phyloP scores from a whole-genome alignment of 2,329 filamentous ascomycete species.

The Coniella lustricola region DNA sequence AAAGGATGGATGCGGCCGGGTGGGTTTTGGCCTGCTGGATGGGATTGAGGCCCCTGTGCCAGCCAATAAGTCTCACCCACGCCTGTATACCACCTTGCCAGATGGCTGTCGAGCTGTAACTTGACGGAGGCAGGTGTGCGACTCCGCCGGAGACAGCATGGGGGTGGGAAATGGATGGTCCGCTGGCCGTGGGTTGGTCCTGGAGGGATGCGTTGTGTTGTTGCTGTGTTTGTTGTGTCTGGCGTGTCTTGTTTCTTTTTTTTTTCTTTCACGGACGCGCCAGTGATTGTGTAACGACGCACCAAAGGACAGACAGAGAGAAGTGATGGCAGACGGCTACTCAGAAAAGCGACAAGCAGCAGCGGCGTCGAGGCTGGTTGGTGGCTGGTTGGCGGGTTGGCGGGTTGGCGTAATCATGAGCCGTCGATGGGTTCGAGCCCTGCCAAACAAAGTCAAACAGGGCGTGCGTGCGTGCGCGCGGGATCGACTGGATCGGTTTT shows the following conservation, averaged over 20 bases:
- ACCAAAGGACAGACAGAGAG: no score
- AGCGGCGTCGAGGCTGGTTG: neutral
- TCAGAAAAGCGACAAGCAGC: neutral
- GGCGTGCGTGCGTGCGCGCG: neutral
- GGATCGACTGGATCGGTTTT: neutral
- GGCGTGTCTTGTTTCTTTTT: no score
- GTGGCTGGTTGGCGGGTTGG: neutral
- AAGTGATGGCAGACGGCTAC: neutral
- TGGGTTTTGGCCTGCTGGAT: constrained; percentile 3
- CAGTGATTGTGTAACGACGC: no score
- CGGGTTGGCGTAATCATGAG: no score
- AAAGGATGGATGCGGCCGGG: neutral
- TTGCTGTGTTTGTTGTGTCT: neutral
- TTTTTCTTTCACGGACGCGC: no score
- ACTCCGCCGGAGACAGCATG: constrained; percentile 16
- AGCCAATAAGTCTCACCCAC: constrained; percentile 25
- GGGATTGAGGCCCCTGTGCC: constrained; percentile 15
- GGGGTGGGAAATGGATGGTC: neutral
- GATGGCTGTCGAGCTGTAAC: neutral
- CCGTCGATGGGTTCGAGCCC: neutral
- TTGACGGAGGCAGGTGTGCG: constrained; percentile 15
- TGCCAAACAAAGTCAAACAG: neutral
- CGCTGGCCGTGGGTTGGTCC: neutral
- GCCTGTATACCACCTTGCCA: constrained; percentile 7
- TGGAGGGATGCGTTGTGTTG: neutral